These are phyloP conservation scores for Bipolaris sorokiniana DNA, from an alignment of 2,329 filamentous ascomycete genomes.

Conservation along the genomic window DNA sequence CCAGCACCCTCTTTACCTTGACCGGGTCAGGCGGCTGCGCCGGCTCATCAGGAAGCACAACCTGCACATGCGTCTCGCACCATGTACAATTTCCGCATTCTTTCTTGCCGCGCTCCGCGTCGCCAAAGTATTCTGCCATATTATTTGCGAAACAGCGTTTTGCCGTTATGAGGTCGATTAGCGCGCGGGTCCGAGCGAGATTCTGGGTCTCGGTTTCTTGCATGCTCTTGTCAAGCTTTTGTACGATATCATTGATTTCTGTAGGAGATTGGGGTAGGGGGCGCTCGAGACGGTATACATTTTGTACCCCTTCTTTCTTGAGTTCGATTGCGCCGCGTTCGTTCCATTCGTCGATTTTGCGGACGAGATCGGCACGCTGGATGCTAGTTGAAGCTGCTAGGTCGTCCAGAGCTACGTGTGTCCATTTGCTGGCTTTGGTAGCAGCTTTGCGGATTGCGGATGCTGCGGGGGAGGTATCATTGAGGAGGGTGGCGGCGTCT, in stretches of 20 bases:
- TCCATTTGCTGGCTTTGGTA: constrained; percentile 52
- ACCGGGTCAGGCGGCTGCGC: constrained; percentile 49
- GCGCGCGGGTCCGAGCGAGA: constrained; percentile 57
- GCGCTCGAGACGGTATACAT: constrained; percentile 60
- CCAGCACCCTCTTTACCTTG: constrained; percentile 55
- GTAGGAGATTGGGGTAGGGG: constrained; percentile 52
- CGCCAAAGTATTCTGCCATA: constrained; percentile 65
- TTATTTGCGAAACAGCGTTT: constrained; percentile 59
- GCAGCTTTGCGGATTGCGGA: constrained; percentile 54
- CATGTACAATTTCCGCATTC: constrained; percentile 64
- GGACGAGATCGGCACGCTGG: constrained; percentile 57
- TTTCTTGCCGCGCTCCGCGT: constrained; percentile 51
- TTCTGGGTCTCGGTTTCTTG: constrained; percentile 61
- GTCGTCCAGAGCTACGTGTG: constrained; percentile 58
- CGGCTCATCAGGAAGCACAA: constrained; percentile 50
- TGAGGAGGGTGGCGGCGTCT: constrained; percentile 42
- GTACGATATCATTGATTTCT: constrained; percentile 55
- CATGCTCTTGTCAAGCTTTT: constrained; percentile 59
- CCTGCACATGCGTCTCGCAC: constrained; percentile 45
- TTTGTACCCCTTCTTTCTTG: constrained; percentile 59
- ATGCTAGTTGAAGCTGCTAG: constrained; percentile 45
- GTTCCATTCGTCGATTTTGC: constrained; percentile 62
- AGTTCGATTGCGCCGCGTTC: constrained; percentile 59
- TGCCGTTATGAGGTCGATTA: constrained; percentile 62
- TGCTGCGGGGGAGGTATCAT: constrained; percentile 53